Percentiles rank a stretch among this genome's conserved stretches.
These are phyloP conservation scores for Arthrobotrys musiformis DNA, from an alignment of 2,329 filamentous ascomycete species.

Conservation along the genomic window DNA sequence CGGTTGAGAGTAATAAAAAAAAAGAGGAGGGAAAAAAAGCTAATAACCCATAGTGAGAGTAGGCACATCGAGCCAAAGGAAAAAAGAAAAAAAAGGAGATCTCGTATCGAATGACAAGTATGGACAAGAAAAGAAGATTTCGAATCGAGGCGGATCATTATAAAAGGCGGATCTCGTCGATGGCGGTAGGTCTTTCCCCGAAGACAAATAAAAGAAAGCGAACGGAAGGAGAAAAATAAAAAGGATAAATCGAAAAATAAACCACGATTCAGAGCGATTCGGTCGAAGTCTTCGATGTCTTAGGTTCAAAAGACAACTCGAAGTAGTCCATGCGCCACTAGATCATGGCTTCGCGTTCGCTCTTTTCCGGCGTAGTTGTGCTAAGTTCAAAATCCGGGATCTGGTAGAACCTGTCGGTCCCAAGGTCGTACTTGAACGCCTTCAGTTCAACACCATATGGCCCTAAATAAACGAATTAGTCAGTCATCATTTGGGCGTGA, in stretches of 20 bases:
- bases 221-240: not conserved
- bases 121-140: slow-evolving; percentile 51
- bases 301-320: not conserved
- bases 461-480: slow-evolving; percentile 66
- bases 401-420: slow-evolving; percentile 82
- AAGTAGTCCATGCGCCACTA: slow-evolving; percentile 1
- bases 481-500: slow-evolving; percentile 11
- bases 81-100: slow-evolving; percentile 9
- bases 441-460: slow-evolving; percentile 98
- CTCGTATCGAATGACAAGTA: slow-evolving; percentile 40
- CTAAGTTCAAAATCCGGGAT: slow-evolving; percentile 72
- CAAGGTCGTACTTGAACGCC: slow-evolving; percentile 88
- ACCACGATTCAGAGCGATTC: not conserved
- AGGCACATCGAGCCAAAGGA: slow-evolving; percentile 1
- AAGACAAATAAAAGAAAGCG: slow-evolving; percentile 13
- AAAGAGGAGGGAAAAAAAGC: slow-evolving; percentile 4
- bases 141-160: slow-evolving; percentile 43
- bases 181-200: not conserved
- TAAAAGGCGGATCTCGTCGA: slow-evolving; percentile 34
- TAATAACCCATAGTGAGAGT: not conserved
- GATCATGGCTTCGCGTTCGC: slow-evolving; percentile 41
- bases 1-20: slow-evolving; percentile 14
- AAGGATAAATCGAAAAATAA: not conserved
- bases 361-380: slow-evolving; percentile 43
- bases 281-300: too few relatives aligned